A percentile compares a stretch with the other conserved stretches of the same genome.
Evolutionary conservation across 495 filamentous ascomycete genomes (phyloP).

Genomic region (Trichoderma asperelloides): DNA sequence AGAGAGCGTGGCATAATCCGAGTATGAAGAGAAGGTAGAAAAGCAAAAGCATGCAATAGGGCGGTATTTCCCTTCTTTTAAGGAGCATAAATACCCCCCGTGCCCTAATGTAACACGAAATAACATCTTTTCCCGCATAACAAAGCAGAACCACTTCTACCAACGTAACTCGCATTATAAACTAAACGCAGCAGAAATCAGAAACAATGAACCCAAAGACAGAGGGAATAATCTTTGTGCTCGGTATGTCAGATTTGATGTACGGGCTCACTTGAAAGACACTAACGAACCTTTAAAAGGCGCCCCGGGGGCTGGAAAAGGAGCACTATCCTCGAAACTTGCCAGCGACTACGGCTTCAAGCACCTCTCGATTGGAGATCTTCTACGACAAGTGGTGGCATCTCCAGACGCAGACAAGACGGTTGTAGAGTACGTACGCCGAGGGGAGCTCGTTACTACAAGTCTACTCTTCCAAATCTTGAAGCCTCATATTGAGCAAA

Average conservation of each 20-base stretch:
- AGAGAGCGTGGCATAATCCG: background rate
- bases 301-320: background rate
- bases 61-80: too few species aligned
- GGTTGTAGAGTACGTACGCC: background rate
- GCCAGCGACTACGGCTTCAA: conserved; percentile 22
- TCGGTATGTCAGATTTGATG: background rate
- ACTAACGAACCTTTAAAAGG: background rate
- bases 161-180: background rate
- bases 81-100: too few species aligned
- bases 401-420: background rate
- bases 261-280: background rate
- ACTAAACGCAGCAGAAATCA: background rate
- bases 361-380: conserved; percentile 35
- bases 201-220: background rate
- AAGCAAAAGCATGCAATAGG: background rate
- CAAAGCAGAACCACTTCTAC: background rate
- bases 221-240: background rate
- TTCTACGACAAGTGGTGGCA: conserved; percentile 18
- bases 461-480: background rate
- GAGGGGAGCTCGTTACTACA: background rate
- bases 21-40: background rate
- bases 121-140: too few species aligned
- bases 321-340: background rate
- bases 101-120: too few species aligned
- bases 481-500: background rate